Percentiles rank a stretch among this genome's conserved stretches.
phyloP scores from a whole-genome alignment of 2,329 filamentous ascomycete genomes.

The Trichophyton rubrum region DNA sequence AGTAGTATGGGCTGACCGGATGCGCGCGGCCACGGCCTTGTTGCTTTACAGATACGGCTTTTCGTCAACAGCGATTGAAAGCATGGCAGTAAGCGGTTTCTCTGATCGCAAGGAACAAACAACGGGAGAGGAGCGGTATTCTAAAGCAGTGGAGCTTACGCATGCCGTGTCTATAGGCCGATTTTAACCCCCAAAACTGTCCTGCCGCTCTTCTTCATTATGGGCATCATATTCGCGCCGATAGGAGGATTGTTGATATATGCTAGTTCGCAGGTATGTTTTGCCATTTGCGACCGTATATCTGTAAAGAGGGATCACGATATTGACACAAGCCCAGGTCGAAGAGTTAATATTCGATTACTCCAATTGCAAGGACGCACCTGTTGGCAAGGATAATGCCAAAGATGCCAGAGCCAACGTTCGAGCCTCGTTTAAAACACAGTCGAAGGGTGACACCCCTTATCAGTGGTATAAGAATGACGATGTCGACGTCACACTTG shows the following conservation, averaged over 20 bases:
- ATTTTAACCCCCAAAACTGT: slow-evolving; percentile 93
- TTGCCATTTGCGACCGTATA: neutral
- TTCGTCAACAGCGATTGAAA: slow-evolving; percentile 90
- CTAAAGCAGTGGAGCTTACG: neutral
- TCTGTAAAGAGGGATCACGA: neutral
- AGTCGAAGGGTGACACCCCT: slow-evolving; percentile 26
- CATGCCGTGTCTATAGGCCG: slow-evolving; percentile 44
- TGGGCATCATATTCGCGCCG: slow-evolving; percentile 85
- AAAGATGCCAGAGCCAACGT: slow-evolving; percentile 41
- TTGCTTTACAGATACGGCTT: slow-evolving; percentile 64
- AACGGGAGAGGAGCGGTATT: neutral
- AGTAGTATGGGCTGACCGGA: neutral
- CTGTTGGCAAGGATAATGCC: slow-evolving; percentile 42
- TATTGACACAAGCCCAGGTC: slow-evolving; percentile 44
- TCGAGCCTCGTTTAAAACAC: slow-evolving; percentile 55
- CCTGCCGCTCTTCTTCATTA: slow-evolving; percentile 75
- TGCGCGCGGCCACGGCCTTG: slow-evolving; percentile 3
- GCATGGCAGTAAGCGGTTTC: slow-evolving; percentile 76
- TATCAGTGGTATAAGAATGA: slow-evolving; percentile 21
- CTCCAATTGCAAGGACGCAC: slow-evolving; percentile 56
- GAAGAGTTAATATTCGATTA: slow-evolving; percentile 90
- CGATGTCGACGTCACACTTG: slow-evolving; percentile 14
- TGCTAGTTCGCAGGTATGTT: slow-evolving; percentile 62
- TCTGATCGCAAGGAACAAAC: neutral
- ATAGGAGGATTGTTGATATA: slow-evolving; percentile 79